Percentiles rank a stretch among this genome's conserved stretches.
phyloP scores from a whole-genome alignment of 1,284 basidiomycete species.

The Cystobasidiaceae sp. region DNA sequence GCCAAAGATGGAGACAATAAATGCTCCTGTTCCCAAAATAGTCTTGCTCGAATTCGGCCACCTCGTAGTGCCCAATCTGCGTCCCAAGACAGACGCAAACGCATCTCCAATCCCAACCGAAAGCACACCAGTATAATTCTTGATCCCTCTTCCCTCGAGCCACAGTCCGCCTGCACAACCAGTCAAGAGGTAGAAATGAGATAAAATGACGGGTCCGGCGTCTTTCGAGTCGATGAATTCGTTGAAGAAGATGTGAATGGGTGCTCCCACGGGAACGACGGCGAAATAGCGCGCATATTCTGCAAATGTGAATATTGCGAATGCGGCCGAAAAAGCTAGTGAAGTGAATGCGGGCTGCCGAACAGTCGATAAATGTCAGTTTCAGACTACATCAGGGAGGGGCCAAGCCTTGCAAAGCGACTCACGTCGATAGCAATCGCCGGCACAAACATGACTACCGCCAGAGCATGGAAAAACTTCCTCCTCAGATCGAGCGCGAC shows the following conservation, averaged over 20 bases:
- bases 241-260: constrained; percentile 91
- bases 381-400: neutral
- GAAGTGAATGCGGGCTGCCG: constrained; percentile 88
- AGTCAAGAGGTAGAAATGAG: constrained; percentile 93
- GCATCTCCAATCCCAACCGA: constrained; percentile 91
- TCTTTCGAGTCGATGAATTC: constrained; percentile 97
- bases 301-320: constrained; percentile 87
- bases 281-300: constrained; percentile 98
- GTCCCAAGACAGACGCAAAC: constrained; percentile 85
- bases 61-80: constrained; percentile 66
- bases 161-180: constrained; percentile 91
- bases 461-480: constrained; percentile 95
- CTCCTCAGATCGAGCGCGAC: constrained; percentile 86
- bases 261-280: constrained; percentile 89
- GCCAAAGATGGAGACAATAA: constrained; percentile 64
- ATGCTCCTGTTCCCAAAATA: constrained; percentile 81
- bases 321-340: constrained; percentile 85
- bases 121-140: constrained; percentile 84
- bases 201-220: constrained; percentile 89
- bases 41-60: constrained; percentile 90
- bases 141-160: constrained; percentile 81
- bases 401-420: constrained; percentile 45
- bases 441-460: constrained; percentile 92
- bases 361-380: neutral
- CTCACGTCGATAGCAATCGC: constrained; percentile 86